A percentile compares a stretch with the other conserved stretches of the same genome.
Conservation (phyloP, 2,329 filamentous ascomycete genomes). For the Eutypella sp. region DNA sequence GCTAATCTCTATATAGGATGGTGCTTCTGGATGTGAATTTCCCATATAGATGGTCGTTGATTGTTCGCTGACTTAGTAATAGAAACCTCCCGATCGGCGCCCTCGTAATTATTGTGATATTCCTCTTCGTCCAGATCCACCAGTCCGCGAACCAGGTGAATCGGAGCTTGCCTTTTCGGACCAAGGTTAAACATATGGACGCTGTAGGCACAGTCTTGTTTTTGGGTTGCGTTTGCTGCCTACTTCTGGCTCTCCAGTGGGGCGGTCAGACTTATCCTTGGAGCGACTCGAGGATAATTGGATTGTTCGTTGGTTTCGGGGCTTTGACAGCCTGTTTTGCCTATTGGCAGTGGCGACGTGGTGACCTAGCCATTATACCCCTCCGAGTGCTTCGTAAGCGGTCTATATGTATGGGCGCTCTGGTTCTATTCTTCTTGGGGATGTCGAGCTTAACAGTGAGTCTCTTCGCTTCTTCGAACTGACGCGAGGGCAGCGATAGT, state of each 20-base stretch:
- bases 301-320: conserved; percentile 6
- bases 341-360: conserved; percentile 2
- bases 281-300: conserved; percentile 10
- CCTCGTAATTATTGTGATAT: not conserved
- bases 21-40: conserved; percentile 12
- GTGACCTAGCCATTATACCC: conserved; percentile 8
- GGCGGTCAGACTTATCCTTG: conserved; percentile 28
- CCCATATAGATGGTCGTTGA: not conserved
- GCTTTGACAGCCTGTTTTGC: not conserved
- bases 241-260: conserved; percentile 40
- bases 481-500: not conserved
- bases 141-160: not conserved
- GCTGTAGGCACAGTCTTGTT: conserved; percentile 7
- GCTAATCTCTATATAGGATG: conserved; percentile 2
- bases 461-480: not conserved
- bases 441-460: not conserved
- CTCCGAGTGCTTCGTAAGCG: conserved; percentile 6
- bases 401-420: conserved; percentile 7
- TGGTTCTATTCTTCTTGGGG: conserved; percentile 3
- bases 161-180: not conserved
- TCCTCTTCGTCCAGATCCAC: conserved; percentile 3
- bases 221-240: conserved; percentile 28
- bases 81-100: conserved; percentile 10
- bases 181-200: conserved; percentile 13
- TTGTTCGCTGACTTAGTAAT: not conserved